These are phyloP conservation scores for Candolleomyces aberdarensis DNA, from an alignment of 768 basidiomycete genomes.

Conservation along the genomic window DNA sequence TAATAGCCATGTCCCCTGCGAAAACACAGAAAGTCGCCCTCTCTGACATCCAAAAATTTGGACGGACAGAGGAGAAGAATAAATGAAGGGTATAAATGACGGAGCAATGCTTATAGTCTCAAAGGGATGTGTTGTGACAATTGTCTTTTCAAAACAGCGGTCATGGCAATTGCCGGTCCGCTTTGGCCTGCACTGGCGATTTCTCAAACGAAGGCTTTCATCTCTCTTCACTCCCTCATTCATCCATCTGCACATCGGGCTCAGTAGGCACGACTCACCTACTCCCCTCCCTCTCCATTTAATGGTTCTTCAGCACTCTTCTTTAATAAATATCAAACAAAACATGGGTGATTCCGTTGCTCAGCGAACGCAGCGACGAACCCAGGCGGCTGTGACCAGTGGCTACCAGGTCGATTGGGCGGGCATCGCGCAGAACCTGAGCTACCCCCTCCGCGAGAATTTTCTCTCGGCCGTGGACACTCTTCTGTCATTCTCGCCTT, in stretches of 20 bases:
- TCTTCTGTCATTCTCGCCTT: neutral
- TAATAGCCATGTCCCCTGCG: neutral
- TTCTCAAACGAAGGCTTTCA: constrained; percentile 2
- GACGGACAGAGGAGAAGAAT: neutral
- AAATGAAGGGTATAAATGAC: neutral
- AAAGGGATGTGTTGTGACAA: neutral
- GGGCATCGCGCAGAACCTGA: neutral
- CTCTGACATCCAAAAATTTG: neutral
- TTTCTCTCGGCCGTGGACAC: constrained; percentile 1
- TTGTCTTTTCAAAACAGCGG: neutral
- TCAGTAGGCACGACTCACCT: neutral
- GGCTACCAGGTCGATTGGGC: constrained; percentile 4
- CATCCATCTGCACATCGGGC: neutral
- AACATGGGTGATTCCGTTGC: neutral
- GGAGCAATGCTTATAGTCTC: neutral
- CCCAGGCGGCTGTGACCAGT: neutral
- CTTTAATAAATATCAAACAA: constrained; percentile 4
- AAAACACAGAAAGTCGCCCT: neutral
- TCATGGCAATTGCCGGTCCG: constrained; percentile 11
- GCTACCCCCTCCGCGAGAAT: neutral
- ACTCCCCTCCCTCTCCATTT: neutral
- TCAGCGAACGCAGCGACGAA: neutral
- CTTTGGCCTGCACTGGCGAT: neutral
- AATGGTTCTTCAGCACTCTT: constrained; percentile 2
- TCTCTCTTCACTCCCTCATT: constrained; percentile 9